Conservation (phyloP, 495 filamentous ascomycete genomes). For the Penicillium mononematosum region DNA sequence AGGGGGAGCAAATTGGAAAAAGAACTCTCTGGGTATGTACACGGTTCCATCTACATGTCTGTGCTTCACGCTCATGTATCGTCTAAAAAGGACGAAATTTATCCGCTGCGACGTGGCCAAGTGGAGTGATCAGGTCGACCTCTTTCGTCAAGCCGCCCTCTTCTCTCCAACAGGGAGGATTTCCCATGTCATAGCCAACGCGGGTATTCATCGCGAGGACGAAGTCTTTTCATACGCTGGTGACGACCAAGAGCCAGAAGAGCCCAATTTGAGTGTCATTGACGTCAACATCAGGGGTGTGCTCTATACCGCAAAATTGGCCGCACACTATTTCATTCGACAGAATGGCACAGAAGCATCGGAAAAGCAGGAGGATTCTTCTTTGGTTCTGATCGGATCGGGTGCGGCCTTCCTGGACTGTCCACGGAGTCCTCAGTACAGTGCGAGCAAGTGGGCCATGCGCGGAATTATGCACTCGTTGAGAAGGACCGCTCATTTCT, state of each 20-base stretch:
- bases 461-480: constrained; percentile 30
- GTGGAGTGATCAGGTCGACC: constrained; percentile 36
- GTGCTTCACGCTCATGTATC: not conserved
- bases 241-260: constrained; percentile 26
- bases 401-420: constrained; percentile 31
- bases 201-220: constrained; percentile 45
- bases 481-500: constrained; percentile 22
- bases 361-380: constrained; percentile 21
- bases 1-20: constrained; percentile 16
- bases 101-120: constrained; percentile 14
- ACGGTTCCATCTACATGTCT: not conserved
- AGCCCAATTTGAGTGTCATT: constrained; percentile 41
- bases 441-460: constrained; percentile 32
- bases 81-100: constrained; percentile 17
- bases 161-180: constrained; percentile 36
- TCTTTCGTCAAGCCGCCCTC: constrained; percentile 37
- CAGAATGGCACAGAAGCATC: constrained; percentile 19
- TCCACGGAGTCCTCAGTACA: constrained; percentile 24
- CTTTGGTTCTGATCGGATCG: constrained; percentile 29
- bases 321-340: constrained; percentile 41
- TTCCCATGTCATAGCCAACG: constrained; percentile 47
- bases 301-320: constrained; percentile 46
- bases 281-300: constrained; percentile 42
- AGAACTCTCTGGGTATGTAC: constrained; percentile 15
- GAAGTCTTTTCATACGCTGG: constrained; percentile 33